Conservation (phyloP, 2,329 filamentous ascomycete genomes). For the Proliferodiscus dingleyae region DNA sequence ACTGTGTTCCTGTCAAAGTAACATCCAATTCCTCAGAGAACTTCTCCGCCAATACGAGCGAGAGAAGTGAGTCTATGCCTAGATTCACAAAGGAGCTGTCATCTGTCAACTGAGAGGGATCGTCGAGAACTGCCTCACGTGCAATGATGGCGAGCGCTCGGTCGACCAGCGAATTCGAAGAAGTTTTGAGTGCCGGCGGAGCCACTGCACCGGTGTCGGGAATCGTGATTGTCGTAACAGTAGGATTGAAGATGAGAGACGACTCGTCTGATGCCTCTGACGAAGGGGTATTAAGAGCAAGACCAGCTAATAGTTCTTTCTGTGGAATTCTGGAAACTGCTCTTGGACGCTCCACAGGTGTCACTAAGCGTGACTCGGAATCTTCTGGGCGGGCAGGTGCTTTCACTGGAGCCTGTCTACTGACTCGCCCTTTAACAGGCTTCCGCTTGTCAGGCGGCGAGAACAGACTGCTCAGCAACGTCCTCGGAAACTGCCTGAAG, state of each 20-base stretch:
- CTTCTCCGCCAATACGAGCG: constrained; percentile 30
- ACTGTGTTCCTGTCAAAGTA: constrained; percentile 27
- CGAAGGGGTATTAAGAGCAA: too few species aligned
- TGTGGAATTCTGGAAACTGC: too few species aligned
- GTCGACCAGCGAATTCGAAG: constrained; percentile 14
- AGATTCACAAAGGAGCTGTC: constrained; percentile 29
- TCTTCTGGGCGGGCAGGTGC: constrained; percentile 24
- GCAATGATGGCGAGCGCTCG: constrained; percentile 31
- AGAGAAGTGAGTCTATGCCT: constrained; percentile 35
- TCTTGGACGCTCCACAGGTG: too few species aligned
- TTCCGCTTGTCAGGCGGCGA: constrained; percentile 28
- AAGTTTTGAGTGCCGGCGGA: background rate
- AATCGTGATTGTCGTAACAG: too few species aligned
- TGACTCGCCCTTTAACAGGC: constrained; percentile 6
- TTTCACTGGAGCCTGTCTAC: background rate
- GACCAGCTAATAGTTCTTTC: too few species aligned
- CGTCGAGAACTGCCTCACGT: constrained; percentile 27
- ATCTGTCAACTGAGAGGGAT: constrained; percentile 23
- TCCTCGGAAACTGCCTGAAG: constrained; percentile 35
- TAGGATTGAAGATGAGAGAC: too few species aligned
- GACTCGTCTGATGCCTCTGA: too few species aligned
- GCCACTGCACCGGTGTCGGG: background rate
- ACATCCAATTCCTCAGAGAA: constrained; percentile 33
- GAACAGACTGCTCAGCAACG: constrained; percentile 38
- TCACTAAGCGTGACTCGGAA: constrained; percentile 6